These are phyloP conservation scores for Phialophora macrospora DNA, from an alignment of 2,329 filamentous ascomycete species.

Conservation along the genomic window DNA sequence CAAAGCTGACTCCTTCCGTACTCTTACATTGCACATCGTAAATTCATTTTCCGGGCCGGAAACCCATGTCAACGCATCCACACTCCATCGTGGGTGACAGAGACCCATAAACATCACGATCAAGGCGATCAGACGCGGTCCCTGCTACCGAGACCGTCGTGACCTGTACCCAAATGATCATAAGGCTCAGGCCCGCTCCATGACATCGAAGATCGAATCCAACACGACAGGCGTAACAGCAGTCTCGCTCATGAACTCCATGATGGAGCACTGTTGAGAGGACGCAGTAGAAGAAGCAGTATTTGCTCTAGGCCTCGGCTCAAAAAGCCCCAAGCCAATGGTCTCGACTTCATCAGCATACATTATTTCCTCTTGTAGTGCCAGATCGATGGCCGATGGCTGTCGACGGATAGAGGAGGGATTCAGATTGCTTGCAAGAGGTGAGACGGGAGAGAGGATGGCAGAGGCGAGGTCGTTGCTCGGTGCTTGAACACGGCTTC, in stretches of 20 bases:
- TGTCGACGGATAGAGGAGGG: slow-evolving; percentile 45
- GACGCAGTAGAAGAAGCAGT: slow-evolving; percentile 33
- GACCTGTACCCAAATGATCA: neutral
- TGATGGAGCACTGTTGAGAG: slow-evolving; percentile 29
- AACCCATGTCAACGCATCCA: neutral
- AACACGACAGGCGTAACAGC: slow-evolving; percentile 45
- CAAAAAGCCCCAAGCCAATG: slow-evolving; percentile 50
- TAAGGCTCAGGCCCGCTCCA: slow-evolving; percentile 43
- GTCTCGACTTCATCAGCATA: slow-evolving; percentile 48
- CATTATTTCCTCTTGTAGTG: slow-evolving; percentile 49
- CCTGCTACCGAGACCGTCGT: neutral
- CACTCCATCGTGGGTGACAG: neutral
- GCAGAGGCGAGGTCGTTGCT: slow-evolving; percentile 42
- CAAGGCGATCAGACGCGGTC: neutral
- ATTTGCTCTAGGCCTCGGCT: slow-evolving; percentile 48
- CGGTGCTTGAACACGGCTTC: slow-evolving; percentile 35
- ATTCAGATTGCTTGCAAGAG: slow-evolving; percentile 8
- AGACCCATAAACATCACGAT: neutral
- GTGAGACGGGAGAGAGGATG: slow-evolving; percentile 10
- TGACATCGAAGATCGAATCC: slow-evolving; percentile 55
- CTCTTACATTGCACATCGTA: neutral
- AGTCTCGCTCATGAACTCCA: slow-evolving; percentile 31
- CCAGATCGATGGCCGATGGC: slow-evolving; percentile 52
- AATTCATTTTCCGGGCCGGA: neutral
- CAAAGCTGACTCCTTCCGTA: neutral